Evolutionary conservation across 2,329 filamentous ascomycete genomes (phyloP), one percentile per base, ranked within the genome.

Genomic region (Akanthomyces lecanii): DNA sequence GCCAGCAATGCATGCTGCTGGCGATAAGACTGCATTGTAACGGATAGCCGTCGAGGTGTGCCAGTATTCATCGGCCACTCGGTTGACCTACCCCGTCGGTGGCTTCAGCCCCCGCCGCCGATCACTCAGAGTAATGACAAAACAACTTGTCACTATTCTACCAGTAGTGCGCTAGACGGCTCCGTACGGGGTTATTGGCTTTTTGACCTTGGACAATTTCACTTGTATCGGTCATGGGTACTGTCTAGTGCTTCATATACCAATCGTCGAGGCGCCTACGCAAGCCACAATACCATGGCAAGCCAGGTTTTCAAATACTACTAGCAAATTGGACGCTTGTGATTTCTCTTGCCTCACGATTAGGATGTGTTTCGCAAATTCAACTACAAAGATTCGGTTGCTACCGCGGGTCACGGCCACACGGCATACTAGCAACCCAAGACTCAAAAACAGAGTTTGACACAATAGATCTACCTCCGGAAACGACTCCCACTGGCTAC

Each of bases 91-190:
- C 48, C 58, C 40, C 53, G n/a, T 38, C 38, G 18, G 58, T 61
- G 58, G 50, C 58, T 47, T 45, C 48, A 54, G 47, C 33, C 50
- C 48, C 50, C 45, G 42, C 38, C 58, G 50, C 28, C 40, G 48
- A 47, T 60, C 25, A 33, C 47, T 33, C 25, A 28, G 42, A 21
- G 38, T 47, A 60, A 45, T 33, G 11, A 51, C 6, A 52, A 45
- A 52, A 44, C 23, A 52, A 44, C 23, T 45, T 21, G 57, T 42
- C 33, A 48, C 30, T 55, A 44, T 36, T 44, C 11, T 18, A 30
- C 28, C 28, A 30, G 28, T 30, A 42, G 16, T 25, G 42, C 47
- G 48, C 47, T 25, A 57, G 7, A 18, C 28, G 18, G 11, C 11
- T 30, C n/a, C 10, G 14, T 11, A 33, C 28, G 10, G 40, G 45